Conservation (phyloP, 2,329 filamentous ascomycete species). For the Alternaria triticimaculans region DNA sequence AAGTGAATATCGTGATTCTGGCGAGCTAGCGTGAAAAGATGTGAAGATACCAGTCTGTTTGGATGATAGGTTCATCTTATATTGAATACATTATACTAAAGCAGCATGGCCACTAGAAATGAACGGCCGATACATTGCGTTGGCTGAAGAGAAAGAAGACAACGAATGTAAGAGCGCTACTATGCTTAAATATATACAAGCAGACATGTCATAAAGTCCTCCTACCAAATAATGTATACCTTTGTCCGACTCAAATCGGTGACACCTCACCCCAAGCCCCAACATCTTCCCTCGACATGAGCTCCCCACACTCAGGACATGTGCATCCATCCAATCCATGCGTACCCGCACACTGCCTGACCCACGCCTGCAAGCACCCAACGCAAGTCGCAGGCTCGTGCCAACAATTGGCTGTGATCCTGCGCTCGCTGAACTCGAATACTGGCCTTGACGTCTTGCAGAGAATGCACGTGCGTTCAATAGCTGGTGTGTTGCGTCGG, state of each 20-base stretch:
- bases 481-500: conserved; percentile 23
- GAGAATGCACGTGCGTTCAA: conserved; percentile 34
- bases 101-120: background rate
- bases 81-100: background rate
- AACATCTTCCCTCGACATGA: conserved; percentile 34
- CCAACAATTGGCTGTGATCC: conserved; percentile 33
- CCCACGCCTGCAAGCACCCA: conserved; percentile 34
- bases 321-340: conserved; percentile 25
- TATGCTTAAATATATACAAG: background rate
- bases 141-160: background rate
- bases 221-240: background rate
- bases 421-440: conserved; percentile 28
- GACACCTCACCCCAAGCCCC: conserved; percentile 26
- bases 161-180: conserved; percentile 1
- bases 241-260: background rate
- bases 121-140: background rate
- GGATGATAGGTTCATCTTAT: fast-evolving
- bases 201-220: background rate
- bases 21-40: fast-evolving
- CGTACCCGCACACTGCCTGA: conserved; percentile 28
- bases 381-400: conserved; percentile 40
- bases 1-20: background rate
- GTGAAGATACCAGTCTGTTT: background rate
- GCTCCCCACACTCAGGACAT: conserved; percentile 42
- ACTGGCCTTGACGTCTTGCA: conserved; percentile 33